Evolutionary conservation across 1,284 basidiomycete species (phyloP), one percentile per base, ranked within the genome.

Genomic region (Schizophyllum amplum): DNA sequence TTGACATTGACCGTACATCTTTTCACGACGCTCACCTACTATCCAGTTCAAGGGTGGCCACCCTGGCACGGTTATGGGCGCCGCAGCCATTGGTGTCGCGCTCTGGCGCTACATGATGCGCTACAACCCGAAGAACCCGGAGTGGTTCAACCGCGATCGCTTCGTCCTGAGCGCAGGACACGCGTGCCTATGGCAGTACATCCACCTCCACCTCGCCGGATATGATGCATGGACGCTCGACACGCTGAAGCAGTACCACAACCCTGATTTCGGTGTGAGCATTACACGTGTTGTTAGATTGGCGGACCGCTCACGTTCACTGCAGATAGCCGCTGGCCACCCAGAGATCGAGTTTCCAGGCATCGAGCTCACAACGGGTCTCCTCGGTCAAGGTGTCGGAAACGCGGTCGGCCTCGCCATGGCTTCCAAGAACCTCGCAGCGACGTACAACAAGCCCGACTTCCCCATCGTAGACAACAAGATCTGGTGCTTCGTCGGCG

Each of bases 321-420:
- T 26, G 3, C 17, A 53, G 50, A 53, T 53, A 13, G 60, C 58
- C 4, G 57, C 58, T 50, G 60, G 57, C 13, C 55, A 55, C 47
- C 52, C 47, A 9, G 33, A 42, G 33, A 42, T 42, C 17, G 33
- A 42, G 33, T 42, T 42, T 17, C 33, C 33, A 22, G 55, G 50
- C 3, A 57, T 58, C 61, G 87, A 62, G 50, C 57, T 61, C 52
- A 62, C 86, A 63, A 89, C 86, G 55, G 87, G 87, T 63, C 86
- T 86, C 55, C 83, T 90, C 49, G 87, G 87, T 58, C 87, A 90
- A 71, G 84, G 83, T 70, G 80, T 90, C 69, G 76, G 84, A 65
- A 87, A 86, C 72, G 83, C 81, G 51, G 84, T 88, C 63, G 87
- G 87, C 72, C 74, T 89, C 51, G 87, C 86, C 59, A 87, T 88